phyloP scores from a whole-genome alignment of 805 yeast species.

The Starmerella bacillaris region DNA sequence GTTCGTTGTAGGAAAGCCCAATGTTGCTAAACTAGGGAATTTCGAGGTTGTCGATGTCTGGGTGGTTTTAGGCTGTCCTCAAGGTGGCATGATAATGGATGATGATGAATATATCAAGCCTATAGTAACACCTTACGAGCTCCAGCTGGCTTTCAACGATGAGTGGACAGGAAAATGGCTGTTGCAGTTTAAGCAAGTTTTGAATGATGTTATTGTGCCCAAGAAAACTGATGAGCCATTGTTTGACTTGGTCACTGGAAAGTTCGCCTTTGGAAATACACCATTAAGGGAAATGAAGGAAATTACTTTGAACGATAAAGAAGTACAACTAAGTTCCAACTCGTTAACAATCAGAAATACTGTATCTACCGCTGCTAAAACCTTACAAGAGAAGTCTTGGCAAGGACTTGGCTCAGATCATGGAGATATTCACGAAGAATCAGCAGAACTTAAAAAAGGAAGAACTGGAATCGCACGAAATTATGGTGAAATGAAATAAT shows the following conservation, averaged over 20 bases:
- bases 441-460: slow-evolving; percentile 71
- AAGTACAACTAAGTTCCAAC: slow-evolving; percentile 16
- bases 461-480: slow-evolving; percentile 80
- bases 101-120: slow-evolving; percentile 67
- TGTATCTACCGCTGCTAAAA: slow-evolving; percentile 72
- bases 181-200: slow-evolving; percentile 49
- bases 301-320: slow-evolving; percentile 37
- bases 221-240: slow-evolving; percentile 39
- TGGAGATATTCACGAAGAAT: slow-evolving; percentile 34
- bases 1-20: slow-evolving; percentile 95
- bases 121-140: slow-evolving; percentile 82
- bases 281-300: slow-evolving; percentile 52
- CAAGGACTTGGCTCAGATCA: slow-evolving; percentile 81
- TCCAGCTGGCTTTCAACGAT: slow-evolving; percentile 57
- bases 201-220: slow-evolving; percentile 15
- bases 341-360: slow-evolving; percentile 51
- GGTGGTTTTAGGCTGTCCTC: slow-evolving; percentile 89
- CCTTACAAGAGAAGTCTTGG: slow-evolving; percentile 60
- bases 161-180: slow-evolving; percentile 95
- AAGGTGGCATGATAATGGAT: slow-evolving; percentile 79
- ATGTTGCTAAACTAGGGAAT: slow-evolving; percentile 90
- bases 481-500: slow-evolving; percentile 24
- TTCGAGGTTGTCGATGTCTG: slow-evolving; percentile 87
- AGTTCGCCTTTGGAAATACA: slow-evolving; percentile 43
- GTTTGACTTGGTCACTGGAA: slow-evolving; percentile 80